These are phyloP conservation scores for Arthrobotrys iridis DNA, from an alignment of 2,329 filamentous ascomycete genomes.

Conservation along the genomic window DNA sequence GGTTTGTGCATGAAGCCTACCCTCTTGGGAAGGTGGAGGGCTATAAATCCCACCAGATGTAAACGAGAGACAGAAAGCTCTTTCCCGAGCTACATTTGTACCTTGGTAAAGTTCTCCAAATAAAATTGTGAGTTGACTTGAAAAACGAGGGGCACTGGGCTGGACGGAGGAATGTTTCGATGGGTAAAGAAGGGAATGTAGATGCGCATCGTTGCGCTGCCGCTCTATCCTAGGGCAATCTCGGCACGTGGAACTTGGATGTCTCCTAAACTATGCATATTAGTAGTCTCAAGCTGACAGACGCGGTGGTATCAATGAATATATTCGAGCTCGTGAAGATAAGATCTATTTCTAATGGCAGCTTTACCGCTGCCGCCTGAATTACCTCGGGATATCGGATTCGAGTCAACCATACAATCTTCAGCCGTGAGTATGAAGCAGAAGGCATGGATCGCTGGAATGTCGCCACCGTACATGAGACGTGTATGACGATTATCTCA, in stretches of 20 bases:
- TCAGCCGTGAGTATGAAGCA: too few relatives aligned
- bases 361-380: background rate
- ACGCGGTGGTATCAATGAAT: too few relatives aligned
- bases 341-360: background rate
- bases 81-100: constrained; percentile 15
- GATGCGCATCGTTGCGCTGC: constrained; percentile 41
- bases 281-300: background rate
- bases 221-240: constrained; percentile 2
- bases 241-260: background rate
- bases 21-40: constrained; percentile 43
- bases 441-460: background rate
- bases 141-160: constrained; percentile 7
- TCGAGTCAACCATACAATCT: too few relatives aligned
- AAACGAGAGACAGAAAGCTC: constrained; percentile 20
- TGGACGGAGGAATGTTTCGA: constrained; percentile 4
- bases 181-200: constrained; percentile 30
- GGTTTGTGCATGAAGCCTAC: constrained; percentile 40
- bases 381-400: background rate
- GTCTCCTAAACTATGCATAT: background rate
- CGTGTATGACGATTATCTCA: too few relatives aligned
- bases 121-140: background rate
- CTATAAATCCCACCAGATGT: constrained; percentile 11
- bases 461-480: constrained; percentile 20
- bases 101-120: constrained; percentile 37
- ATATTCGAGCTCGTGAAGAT: constrained; percentile 5